phyloP scores from a whole-genome alignment of 2,329 filamentous ascomycete genomes.

The Alternaria incomplexa region DNA sequence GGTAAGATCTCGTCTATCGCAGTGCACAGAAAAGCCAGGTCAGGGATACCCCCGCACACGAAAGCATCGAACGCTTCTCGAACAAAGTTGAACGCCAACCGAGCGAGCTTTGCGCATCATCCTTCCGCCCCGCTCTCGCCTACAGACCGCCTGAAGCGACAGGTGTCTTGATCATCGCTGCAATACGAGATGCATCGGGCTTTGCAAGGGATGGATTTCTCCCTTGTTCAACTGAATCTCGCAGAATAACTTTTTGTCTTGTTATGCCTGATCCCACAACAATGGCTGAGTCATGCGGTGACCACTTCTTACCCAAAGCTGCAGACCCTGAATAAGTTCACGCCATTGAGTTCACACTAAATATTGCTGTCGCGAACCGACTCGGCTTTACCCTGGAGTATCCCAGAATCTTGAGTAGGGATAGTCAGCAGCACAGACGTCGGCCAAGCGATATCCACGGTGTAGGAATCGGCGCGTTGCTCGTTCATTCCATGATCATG shows the following conservation, averaged over 20 bases:
- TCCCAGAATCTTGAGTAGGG: background rate
- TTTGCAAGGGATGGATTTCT: background rate
- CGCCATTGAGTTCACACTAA: slow-evolving; percentile 5
- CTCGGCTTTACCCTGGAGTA: background rate
- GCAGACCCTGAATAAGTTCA: slow-evolving; percentile 6
- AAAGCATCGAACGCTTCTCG: slow-evolving; percentile 28
- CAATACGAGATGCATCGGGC: background rate
- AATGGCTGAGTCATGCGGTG: background rate
- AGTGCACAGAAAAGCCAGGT: slow-evolving; percentile 15
- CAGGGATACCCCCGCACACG: slow-evolving; percentile 29
- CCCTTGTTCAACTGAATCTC: background rate
- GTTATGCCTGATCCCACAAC: background rate
- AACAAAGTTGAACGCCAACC: slow-evolving; percentile 31
- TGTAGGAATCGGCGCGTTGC: background rate
- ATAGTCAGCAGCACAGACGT: background rate
- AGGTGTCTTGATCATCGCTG: background rate
- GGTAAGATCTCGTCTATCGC: slow-evolving; percentile 20
- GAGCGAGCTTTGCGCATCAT: slow-evolving; percentile 23
- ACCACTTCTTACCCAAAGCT: background rate
- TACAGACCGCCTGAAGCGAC: background rate
- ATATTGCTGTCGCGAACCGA: background rate
- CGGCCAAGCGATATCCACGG: background rate
- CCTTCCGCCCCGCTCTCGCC: slow-evolving; percentile 24
- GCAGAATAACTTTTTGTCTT: background rate
- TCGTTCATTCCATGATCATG: background rate